Evolutionary conservation across 2,329 filamentous ascomycete species (phyloP).

Genomic region (Pleochaeta shiraiana): DNA sequence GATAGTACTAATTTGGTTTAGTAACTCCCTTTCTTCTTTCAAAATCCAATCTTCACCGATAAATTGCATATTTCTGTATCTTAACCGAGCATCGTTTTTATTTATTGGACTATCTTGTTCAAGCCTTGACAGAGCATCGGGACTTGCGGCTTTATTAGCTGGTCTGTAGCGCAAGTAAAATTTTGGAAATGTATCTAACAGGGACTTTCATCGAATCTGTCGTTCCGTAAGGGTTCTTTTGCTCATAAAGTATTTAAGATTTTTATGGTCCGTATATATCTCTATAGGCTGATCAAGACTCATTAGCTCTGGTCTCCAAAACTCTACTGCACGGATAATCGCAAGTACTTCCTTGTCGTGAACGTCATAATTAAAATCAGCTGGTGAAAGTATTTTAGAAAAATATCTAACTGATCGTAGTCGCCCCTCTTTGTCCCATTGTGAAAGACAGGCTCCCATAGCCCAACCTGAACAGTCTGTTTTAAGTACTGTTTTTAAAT

Average conservation of each 20-base stretch:
- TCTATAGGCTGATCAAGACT: background rate
- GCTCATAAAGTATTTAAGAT: background rate
- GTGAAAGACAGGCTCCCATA: background rate
- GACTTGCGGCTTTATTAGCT: background rate
- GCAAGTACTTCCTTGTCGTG: constrained; percentile 2
- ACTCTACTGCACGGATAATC: background rate
- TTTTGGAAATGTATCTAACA: background rate
- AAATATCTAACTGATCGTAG: background rate
- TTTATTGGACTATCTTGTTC: background rate
- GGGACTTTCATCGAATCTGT: background rate
- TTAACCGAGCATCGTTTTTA: background rate
- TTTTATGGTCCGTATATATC: background rate
- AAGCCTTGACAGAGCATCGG: background rate
- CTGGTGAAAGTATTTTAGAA: background rate
- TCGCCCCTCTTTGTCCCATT: background rate
- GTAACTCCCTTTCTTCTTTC: background rate
- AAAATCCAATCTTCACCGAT: background rate
- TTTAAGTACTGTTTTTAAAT: background rate
- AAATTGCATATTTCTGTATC: background rate
- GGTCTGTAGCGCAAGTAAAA: background rate
- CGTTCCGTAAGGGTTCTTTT: background rate
- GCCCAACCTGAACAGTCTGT: background rate
- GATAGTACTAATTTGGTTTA: background rate
- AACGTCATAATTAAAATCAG: background rate
- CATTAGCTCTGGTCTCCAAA: background rate